phyloP scores from a whole-genome alignment of 768 basidiomycete genomes.

The Collybia sp. region DNA sequence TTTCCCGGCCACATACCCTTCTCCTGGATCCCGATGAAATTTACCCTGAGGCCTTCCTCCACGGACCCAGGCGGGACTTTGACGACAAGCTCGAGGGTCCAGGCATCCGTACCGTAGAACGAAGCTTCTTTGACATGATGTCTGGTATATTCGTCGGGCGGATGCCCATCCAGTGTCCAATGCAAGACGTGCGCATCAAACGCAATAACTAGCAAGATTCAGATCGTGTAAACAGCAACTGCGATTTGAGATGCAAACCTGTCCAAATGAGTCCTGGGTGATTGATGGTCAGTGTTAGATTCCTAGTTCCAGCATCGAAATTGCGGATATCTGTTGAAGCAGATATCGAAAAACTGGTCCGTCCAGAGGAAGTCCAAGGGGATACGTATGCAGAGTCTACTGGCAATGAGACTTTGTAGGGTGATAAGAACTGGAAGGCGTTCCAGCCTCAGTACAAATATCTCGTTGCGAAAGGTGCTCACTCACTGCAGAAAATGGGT shows the following conservation, averaged over 20 bases:
- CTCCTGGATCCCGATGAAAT: conserved; percentile 82
- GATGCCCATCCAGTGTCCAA: conserved; percentile 80
- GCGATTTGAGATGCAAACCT: conserved; percentile 27
- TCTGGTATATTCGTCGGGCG: conserved; percentile 67
- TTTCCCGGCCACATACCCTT: conserved; percentile 84
- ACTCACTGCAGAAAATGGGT: conserved; percentile 73
- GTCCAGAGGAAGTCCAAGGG: conserved; percentile 32
- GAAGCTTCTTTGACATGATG: conserved; percentile 94
- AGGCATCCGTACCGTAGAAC: conserved; percentile 72
- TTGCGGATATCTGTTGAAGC: conserved; percentile 56
- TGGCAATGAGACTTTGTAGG: conserved; percentile 73
- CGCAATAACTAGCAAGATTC: conserved; percentile 55
- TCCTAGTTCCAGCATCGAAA: conserved; percentile 55
- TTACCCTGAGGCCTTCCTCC: conserved; percentile 43
- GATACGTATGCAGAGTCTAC: conserved; percentile 44
- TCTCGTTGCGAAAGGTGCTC: neutral
- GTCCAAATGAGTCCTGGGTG: conserved; percentile 90
- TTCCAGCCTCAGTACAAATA: neutral
- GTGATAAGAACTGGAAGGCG: conserved; percentile 65
- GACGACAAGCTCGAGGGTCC: conserved; percentile 69
- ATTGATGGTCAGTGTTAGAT: conserved; percentile 60
- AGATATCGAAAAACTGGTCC: conserved; percentile 44
- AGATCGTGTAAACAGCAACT: neutral
- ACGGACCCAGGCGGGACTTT: conserved; percentile 35
- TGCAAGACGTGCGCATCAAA: conserved; percentile 87